These are phyloP conservation scores for Picea mariana DNA, from an alignment of 83 land plant genomes.

Conservation along the genomic window DNA sequence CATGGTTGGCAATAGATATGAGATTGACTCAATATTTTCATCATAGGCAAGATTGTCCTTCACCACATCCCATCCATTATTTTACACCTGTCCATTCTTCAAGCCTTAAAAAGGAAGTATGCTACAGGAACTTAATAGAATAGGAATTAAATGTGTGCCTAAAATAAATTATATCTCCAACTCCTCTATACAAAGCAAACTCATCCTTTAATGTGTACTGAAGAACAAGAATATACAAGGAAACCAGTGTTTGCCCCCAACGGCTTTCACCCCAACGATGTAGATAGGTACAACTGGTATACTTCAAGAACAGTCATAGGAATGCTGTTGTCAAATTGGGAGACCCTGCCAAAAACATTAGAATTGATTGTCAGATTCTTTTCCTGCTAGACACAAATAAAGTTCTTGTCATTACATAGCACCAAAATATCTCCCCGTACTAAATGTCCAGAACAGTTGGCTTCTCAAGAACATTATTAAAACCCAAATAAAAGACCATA, in stretches of 20 bases:
- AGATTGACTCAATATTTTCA: background rate
- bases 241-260: background rate
- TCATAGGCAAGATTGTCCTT: background rate
- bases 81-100: background rate
- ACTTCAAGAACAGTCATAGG: background rate
- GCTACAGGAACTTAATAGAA: background rate
- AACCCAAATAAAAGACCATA: too few relatives aligned
- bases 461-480: background rate
- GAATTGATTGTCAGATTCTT: background rate
- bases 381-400: slow-evolving; percentile 5
- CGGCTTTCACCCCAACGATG: background rate
- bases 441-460: background rate
- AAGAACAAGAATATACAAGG: background rate
- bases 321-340: background rate
- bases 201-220: background rate
- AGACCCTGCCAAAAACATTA: slow-evolving; percentile 2
- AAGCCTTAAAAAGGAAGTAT: background rate
- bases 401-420: background rate
- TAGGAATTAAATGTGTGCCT: background rate
- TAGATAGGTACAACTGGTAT: background rate
- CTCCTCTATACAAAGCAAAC: background rate
- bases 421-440: background rate
- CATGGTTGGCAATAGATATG: background rate
- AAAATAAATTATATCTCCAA: background rate
- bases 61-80: background rate